These are phyloP conservation scores for Cynara cardunculus DNA, from an alignment of 129 eudicot genomes.

Conservation along the genomic window DNA sequence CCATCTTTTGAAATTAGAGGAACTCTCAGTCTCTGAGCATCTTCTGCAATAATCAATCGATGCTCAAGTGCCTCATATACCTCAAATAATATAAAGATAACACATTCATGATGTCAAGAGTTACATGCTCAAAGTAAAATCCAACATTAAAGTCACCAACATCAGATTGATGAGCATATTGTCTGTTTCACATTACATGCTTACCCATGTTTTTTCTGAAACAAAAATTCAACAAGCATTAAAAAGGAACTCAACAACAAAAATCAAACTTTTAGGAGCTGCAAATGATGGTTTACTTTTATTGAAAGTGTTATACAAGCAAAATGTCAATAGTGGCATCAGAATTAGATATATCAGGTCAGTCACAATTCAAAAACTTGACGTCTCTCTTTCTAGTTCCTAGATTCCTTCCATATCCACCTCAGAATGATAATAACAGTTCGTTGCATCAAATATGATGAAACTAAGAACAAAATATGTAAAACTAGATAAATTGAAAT, in stretches of 20 bases:
- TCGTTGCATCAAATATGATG: no score
- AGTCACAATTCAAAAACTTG: neutral
- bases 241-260: neutral
- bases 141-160: neutral
- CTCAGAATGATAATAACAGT: neutral
- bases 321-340: no score
- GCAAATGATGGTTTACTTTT: no score
- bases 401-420: neutral
- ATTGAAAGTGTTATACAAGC: no score
- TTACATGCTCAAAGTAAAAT: neutral
- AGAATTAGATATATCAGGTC: no score
- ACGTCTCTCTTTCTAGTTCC: neutral
- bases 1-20: constrained; percentile 93
- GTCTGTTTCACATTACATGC: neutral
- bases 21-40: constrained; percentile 87
- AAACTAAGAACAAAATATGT: no score
- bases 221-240: no score
- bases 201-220: no score
- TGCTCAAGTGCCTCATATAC: constrained; percentile 95
- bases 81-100: constrained; percentile 19
- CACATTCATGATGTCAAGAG: neutral
- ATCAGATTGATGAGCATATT: neutral
- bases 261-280: neutral
- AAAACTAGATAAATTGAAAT: no score
- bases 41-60: constrained; percentile 93